These are phyloP conservation scores for Neurospora sp. DNA, from an alignment of 2,329 filamentous ascomycete species.

Conservation along the genomic window DNA sequence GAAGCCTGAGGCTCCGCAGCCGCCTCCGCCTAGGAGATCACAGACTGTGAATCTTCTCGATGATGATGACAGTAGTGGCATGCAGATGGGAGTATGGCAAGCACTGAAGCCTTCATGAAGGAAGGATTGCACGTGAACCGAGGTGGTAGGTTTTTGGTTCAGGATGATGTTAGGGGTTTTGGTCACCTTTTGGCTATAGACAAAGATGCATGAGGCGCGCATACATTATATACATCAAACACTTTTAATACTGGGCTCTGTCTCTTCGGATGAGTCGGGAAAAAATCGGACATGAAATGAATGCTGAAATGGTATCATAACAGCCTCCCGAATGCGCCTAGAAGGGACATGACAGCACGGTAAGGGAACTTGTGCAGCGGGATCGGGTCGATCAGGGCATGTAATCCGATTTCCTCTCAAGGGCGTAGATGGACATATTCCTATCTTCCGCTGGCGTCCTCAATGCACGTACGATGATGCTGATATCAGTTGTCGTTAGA, in stretches of 20 bases:
- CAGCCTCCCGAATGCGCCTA: background rate
- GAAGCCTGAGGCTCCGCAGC: constrained; percentile 16
- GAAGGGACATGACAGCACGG: background rate
- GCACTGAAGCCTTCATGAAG: constrained; percentile 36
- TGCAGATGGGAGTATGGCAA: constrained; percentile 43
- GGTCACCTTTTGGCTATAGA: background rate
- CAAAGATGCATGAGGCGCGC: background rate
- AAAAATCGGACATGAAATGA: background rate
- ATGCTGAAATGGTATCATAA: background rate
- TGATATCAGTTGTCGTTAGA: background rate
- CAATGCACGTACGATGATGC: background rate
- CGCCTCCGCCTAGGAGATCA: constrained; percentile 23
- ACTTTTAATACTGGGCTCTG: background rate
- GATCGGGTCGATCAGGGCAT: background rate
- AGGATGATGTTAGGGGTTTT: background rate
- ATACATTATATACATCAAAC: background rate
- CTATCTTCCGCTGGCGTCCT: background rate
- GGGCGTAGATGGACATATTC: background rate
- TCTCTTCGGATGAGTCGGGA: background rate
- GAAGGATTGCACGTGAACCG: background rate
- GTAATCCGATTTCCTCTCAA: background rate
- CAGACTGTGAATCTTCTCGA: constrained; percentile 35
- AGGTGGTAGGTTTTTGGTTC: background rate
- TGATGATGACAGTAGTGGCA: constrained; percentile 29
- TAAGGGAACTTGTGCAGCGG: background rate